Base-by-base conservation (phyloP, 345 rosid species). In the Citrus hindsii region DNA sequence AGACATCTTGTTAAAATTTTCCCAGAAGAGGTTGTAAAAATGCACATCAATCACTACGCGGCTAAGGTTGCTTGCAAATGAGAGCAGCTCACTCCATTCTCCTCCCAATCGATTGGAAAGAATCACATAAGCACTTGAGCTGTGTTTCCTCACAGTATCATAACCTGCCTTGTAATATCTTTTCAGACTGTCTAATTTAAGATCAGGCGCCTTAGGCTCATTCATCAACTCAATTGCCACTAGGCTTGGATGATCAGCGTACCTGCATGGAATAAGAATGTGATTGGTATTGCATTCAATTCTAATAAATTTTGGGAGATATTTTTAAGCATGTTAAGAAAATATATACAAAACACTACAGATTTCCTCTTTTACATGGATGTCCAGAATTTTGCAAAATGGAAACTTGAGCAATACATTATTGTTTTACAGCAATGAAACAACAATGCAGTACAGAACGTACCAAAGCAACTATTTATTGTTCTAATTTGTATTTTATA, bases 221-320 rank as follows among this genome's bases (percentile, higher is more conserved):
- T 85, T 85, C 86, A 87, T 81, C 79, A 87, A 46, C 69, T 79
- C 86, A 24, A 85, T 83, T 4, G 83, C 90, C 2, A 56, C 85
- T 9, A 87, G 60, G 25, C 76, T 58, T 13, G 82, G 56, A 0
- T 60, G 74, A 16, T 16, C 67, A 22, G 73, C 79, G 25, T 78
- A 82, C 33, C 84, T 82, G 74, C 4, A 21, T 4, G 58, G 58
- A 69, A 35, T 10, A 4, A 27, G 12, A 42, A 9, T 12, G 33
- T 40, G 21, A 55, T 28, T 14, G 28, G 16, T 10, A 19, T 33
- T n/a, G 16, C n/a, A 28, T 58, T 38, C 40, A 30, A 58, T 10
- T 37, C 38, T 24, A 4, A 35, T 48, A 5, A 46, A 46, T 13
- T 46, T 3, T 3, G 18, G 51, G 51, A 3, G 51, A 46, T 13